These are phyloP conservation scores for Lojkania enalia DNA, from an alignment of 2,329 filamentous ascomycete species.

Conservation along the genomic window DNA sequence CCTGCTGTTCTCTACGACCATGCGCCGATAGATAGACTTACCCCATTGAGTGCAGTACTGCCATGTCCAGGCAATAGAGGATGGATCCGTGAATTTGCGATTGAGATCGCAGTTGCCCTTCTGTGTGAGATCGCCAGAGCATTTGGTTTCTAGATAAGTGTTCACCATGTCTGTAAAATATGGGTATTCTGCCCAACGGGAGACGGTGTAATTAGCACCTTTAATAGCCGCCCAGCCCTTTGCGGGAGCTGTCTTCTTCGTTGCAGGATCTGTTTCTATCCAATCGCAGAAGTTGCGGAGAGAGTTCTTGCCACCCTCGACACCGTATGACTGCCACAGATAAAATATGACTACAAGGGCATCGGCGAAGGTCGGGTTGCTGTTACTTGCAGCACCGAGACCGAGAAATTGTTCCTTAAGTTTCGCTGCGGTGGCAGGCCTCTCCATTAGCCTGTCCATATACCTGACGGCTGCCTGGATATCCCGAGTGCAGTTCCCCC, in stretches of 20 bases:
- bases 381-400: slow-evolving; percentile 50
- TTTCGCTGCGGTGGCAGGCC: slow-evolving; percentile 36
- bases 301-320: slow-evolving; percentile 39
- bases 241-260: slow-evolving; percentile 41
- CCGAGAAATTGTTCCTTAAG: slow-evolving; percentile 57
- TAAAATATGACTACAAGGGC: slow-evolving; percentile 46
- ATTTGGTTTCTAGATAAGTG: slow-evolving; percentile 46
- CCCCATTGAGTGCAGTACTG: slow-evolving; percentile 59
- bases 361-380: slow-evolving; percentile 53
- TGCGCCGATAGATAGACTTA: slow-evolving; percentile 17
- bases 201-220: slow-evolving; percentile 47
- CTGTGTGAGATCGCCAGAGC: slow-evolving; percentile 35
- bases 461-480: slow-evolving; percentile 53
- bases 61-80: slow-evolving; percentile 53
- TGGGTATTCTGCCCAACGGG: slow-evolving; percentile 49
- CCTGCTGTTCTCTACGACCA: neutral
- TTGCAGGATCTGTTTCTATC: slow-evolving; percentile 49
- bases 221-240: slow-evolving; percentile 48
- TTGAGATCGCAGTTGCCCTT: slow-evolving; percentile 45
- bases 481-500: slow-evolving; percentile 54
- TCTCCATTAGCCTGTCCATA: slow-evolving; percentile 52
- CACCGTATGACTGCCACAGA: slow-evolving; percentile 51
- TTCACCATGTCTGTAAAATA: slow-evolving; percentile 46
- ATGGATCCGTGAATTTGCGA: slow-evolving; percentile 37
- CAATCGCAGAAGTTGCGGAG: slow-evolving; percentile 52